A percentile compares a stretch with the other conserved stretches of the same genome.
Evolutionary conservation across 345 rosid species (phyloP).

Genomic region (Melaleuca quinquenervia): DNA sequence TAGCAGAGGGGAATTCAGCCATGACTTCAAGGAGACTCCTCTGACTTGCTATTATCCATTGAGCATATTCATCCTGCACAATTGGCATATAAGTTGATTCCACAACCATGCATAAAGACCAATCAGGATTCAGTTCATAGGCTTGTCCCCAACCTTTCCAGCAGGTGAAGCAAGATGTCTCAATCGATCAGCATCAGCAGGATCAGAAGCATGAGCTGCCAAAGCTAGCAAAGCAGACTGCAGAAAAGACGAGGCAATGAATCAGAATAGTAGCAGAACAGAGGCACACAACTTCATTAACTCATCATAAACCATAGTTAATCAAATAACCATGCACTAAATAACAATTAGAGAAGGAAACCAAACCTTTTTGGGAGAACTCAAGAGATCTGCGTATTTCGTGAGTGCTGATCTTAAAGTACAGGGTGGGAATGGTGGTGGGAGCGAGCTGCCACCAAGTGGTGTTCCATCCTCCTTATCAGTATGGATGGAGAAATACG

Average conservation of each 20-base stretch:
- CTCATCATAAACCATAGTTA: not conserved
- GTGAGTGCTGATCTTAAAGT: conserved; percentile 57
- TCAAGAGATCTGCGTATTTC: conserved; percentile 63
- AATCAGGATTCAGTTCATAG: not conserved
- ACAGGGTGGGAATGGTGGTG: conserved; percentile 86
- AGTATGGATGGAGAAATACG: conserved; percentile 62
- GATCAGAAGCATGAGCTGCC: conserved; percentile 88
- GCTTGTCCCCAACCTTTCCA: conserved; percentile 42
- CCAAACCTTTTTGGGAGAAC: conserved; percentile 72
- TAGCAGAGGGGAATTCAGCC: conserved; percentile 93
- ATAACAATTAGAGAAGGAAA: not conserved
- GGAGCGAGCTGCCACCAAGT: conserved; percentile 48
- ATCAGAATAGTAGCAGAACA: not conserved
- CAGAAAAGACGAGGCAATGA: not conserved
- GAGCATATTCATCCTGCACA: conserved; percentile 81
- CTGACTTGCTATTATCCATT: conserved; percentile 77
- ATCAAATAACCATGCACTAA: not conserved
- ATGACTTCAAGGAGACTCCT: conserved; percentile 96
- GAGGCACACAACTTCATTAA: not conserved
- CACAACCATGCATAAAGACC: not conserved
- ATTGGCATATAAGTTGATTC: not conserved
- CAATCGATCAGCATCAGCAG: conserved; percentile 57
- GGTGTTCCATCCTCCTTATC: conserved; percentile 73
- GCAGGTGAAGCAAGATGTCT: conserved; percentile 50
- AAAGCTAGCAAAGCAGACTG: conserved; percentile 86